Evolutionary conservation across 148 eudicot species (phyloP).

Genomic region (Rhododendron ferrugineum): DNA sequence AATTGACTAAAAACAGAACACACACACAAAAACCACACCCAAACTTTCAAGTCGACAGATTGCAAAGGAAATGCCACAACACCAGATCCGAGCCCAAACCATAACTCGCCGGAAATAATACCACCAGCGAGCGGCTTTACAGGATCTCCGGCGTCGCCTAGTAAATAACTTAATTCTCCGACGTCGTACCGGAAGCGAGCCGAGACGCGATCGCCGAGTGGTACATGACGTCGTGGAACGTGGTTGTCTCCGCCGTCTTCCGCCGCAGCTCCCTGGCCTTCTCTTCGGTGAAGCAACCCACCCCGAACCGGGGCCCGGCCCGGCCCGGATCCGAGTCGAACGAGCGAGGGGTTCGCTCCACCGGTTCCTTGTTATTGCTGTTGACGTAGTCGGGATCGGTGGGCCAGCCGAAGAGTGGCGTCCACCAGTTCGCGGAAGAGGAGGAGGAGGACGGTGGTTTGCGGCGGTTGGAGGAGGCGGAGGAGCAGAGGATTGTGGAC

Average conservation of each 20-base stretch:
- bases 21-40: too few relatives aligned
- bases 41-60: conserved; percentile 2
- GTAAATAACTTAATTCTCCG: background rate
- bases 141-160: background rate
- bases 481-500: conserved; percentile 19
- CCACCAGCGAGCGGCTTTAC: background rate
- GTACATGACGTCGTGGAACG: conserved; percentile 73
- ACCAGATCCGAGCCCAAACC: background rate
- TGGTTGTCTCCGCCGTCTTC: conserved; percentile 47
- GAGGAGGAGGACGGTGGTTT: conserved; percentile 20
- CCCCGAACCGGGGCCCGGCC: conserved; percentile 26
- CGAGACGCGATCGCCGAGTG: conserved; percentile 82
- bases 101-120: background rate
- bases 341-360: background rate
- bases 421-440: conserved; percentile 50
- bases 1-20: background rate
- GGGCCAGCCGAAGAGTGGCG: conserved; percentile 62
- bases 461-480: conserved; percentile 13
- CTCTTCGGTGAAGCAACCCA: conserved; percentile 65
- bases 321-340: conserved; percentile 6
- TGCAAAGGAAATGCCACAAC: background rate
- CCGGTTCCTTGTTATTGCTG: background rate
- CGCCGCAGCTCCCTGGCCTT: conserved; percentile 56
- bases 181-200: conserved; percentile 56
- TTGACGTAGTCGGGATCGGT: conserved; percentile 30